These are phyloP conservation scores for Penicillium sp. DNA, from an alignment of 2,329 filamentous ascomycete genomes.

Conservation along the genomic window DNA sequence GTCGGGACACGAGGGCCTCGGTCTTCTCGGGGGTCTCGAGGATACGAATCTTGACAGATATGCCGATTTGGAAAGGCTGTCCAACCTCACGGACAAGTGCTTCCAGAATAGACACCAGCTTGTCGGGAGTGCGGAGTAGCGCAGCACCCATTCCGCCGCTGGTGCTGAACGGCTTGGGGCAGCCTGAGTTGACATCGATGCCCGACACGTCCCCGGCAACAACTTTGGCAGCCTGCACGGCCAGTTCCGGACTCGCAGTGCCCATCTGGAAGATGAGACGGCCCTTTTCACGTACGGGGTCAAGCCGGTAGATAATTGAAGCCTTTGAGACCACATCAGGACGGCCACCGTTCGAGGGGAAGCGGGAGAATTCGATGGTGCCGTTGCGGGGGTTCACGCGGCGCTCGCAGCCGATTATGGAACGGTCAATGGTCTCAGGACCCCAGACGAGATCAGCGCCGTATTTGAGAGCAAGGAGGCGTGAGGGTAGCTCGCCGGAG, in stretches of 20 bases:
- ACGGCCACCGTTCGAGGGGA: conserved; percentile 63
- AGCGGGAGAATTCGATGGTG: conserved; percentile 79
- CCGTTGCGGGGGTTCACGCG: conserved; percentile 69
- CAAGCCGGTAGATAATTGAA: conserved; percentile 77
- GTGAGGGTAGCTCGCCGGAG: conserved; percentile 89
- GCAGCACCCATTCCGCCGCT: conserved; percentile 93
- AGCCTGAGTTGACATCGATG: conserved; percentile 97
- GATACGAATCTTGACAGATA: conserved; percentile 94
- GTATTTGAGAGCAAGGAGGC: conserved; percentile 84
- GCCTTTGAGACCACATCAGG: conserved; percentile 43
- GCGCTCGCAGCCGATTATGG: conserved; percentile 81
- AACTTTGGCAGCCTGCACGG: conserved; percentile 76
- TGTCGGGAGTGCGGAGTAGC: conserved; percentile 77
- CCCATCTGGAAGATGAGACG: conserved; percentile 88
- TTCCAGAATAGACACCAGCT: conserved; percentile 74
- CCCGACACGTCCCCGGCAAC: conserved; percentile 85
- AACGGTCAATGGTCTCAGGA: conserved; percentile 87
- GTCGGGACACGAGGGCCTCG: conserved; percentile 66
- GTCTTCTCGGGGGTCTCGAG: conserved; percentile 73
- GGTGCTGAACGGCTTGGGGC: conserved; percentile 94
- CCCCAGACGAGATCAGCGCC: conserved; percentile 97
- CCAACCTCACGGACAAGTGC: conserved; percentile 75
- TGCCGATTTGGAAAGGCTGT: conserved; percentile 76
- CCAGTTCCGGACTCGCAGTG: conserved; percentile 74
- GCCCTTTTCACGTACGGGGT: conserved; percentile 69